Evolutionary conservation across 805 yeast species (phyloP), one percentile per base, ranked within the genome.

Genomic region (Grigorovia humatica): DNA sequence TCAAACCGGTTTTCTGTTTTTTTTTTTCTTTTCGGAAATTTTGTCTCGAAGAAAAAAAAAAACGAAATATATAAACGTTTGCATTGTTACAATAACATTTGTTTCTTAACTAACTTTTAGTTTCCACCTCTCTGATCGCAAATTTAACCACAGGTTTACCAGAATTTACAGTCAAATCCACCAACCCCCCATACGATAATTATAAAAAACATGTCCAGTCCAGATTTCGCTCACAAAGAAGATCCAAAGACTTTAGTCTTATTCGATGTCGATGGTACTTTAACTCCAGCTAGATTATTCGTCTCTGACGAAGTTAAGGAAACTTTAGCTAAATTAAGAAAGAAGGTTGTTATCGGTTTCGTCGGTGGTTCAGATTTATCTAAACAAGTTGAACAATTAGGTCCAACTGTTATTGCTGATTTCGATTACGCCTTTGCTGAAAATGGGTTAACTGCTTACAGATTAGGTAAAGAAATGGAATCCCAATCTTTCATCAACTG

Each of bases 401-500:
- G 99, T 60, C 72, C 80, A 49, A 77, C 79, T 57, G 81, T 91
- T 46, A 72, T 90, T 64, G 69, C 78, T 51, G 85, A 86, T 62
- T 93, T 93, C 63, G 99, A 93, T 76, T 93, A 82, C 79, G 85
- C 96, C 69, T 93, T 93, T 79, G 81, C 93, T 54, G 99, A 93
- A 79, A 93, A 93, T 70, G 99, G 99, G 55, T 79, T 93, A 69
- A 91, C 98, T 58, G 99, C 99, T 57, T 93, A 88, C 83, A 88
- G 88, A 77, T 70, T 77, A 55, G 98, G 98, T 66, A 68, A 86
- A 70, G 77, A 85, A 73, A 79, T 90, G 64, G 93, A 96, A 48
- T 83, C 96, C 46, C 96, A 90, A 75, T 85, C 96, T 48, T 93
- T 93, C 74, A 91, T 93, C 66, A 74, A 79, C 60, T 93, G 96